Evolutionary conservation across 148 eudicot species (phyloP).

Genomic region (Nyssa sinensis): DNA sequence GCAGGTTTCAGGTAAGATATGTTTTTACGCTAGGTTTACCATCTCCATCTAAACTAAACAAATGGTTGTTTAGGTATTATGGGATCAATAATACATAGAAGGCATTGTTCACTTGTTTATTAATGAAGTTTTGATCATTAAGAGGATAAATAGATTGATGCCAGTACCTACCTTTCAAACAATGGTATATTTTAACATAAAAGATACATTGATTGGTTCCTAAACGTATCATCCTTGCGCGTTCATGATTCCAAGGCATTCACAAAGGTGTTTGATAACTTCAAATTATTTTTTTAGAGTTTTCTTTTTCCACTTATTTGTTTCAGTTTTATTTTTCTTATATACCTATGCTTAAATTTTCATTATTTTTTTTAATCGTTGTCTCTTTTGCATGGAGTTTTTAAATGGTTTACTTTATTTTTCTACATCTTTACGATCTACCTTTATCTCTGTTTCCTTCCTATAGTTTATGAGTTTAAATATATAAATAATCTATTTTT

Average conservation of each 20-base stretch:
- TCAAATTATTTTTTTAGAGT: not conserved
- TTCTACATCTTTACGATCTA: not conserved
- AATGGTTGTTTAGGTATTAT: constrained; percentile 1
- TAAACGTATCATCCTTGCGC: not conserved
- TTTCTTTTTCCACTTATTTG: not conserved
- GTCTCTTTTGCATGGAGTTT: no score
- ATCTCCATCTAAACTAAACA: not conserved
- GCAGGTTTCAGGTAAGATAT: constrained; percentile 87
- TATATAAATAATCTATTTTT: not conserved
- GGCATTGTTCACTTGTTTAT: not conserved
- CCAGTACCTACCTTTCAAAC: constrained; percentile 4
- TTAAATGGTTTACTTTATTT: no score
- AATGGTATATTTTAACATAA: not conserved
- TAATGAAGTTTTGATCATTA: not conserved
- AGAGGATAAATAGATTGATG: not conserved
- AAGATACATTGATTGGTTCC: not conserved
- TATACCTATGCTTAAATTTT: no score
- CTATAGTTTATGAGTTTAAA: not conserved
- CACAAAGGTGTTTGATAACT: no score
- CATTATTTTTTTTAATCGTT: no score
- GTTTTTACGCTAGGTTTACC: constrained; percentile 13
- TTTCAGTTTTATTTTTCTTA: not conserved
- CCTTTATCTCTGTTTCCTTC: no score
- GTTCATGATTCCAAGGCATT: not conserved
- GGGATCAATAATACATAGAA: not conserved